Conservation (phyloP, 495 filamentous ascomycete genomes). For the Filosporella fistucella region DNA sequence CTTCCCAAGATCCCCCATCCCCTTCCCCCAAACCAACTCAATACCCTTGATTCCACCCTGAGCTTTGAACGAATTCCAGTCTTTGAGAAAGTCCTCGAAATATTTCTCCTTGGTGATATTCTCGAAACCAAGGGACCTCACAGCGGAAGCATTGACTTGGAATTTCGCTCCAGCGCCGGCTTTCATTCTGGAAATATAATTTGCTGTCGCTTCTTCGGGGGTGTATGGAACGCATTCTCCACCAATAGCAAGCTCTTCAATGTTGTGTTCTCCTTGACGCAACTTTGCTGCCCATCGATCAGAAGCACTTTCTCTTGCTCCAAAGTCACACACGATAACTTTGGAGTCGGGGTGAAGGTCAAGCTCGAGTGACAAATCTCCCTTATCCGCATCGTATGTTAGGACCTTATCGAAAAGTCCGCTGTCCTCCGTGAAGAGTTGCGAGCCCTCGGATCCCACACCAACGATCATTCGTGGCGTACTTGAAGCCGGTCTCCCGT, state of each 20-base stretch:
- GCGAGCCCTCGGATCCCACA: conserved; percentile 29
- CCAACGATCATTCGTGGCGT: conserved; percentile 30
- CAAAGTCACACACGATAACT: conserved; percentile 50
- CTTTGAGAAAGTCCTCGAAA: conserved; percentile 20
- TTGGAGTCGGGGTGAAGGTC: conserved; percentile 26
- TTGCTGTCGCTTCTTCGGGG: conserved; percentile 10
- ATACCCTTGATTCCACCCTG: conserved; percentile 29
- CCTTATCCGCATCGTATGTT: conserved; percentile 26
- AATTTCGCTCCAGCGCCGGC: conserved; percentile 17
- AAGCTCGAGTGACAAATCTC: conserved; percentile 15
- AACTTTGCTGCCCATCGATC: conserved; percentile 33
- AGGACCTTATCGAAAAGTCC: conserved; percentile 32
- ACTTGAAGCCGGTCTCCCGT: conserved; percentile 15
- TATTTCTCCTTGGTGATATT: conserved; percentile 28
- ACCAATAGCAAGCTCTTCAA: conserved; percentile 36
- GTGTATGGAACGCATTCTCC: conserved; percentile 24
- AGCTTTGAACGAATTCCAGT: conserved; percentile 33
- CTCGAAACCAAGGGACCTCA: conserved; percentile 34
- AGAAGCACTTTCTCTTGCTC: conserved; percentile 35
- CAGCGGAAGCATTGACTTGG: conserved; percentile 38
- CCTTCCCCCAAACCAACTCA: conserved; percentile 37
- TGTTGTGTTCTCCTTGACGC: conserved; percentile 13
- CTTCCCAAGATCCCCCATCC: conserved; percentile 34
- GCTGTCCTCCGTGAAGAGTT: conserved; percentile 26
- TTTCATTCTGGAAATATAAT: conserved; percentile 3